Percentiles rank a stretch among this genome's conserved stretches.
These are phyloP conservation scores for Penicillium sp. DNA, from an alignment of 2,329 filamentous ascomycete genomes.

Conservation along the genomic window DNA sequence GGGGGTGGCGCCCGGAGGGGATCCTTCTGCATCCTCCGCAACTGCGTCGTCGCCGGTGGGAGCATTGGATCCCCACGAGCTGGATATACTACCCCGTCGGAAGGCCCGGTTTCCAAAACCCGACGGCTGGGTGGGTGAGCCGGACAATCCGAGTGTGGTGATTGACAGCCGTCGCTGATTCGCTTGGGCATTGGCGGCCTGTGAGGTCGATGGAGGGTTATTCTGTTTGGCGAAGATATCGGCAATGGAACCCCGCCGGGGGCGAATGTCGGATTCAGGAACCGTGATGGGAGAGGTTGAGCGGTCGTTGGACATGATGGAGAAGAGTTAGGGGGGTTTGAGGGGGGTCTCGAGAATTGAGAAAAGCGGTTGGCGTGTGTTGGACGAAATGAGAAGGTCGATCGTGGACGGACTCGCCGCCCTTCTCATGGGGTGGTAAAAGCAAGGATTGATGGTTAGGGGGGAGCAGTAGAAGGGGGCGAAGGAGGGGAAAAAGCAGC, in stretches of 20 bases:
- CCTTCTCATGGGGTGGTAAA: constrained; percentile 22
- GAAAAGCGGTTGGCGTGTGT: neutral
- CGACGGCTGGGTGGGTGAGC: constrained; percentile 56
- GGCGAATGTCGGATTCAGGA: constrained; percentile 30
- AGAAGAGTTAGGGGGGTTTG: no score
- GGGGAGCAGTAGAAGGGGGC: constrained; percentile 1
- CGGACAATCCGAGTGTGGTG: constrained; percentile 67
- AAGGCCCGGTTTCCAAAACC: constrained; percentile 48
- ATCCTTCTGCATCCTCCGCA: constrained; percentile 64
- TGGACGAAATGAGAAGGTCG: constrained; percentile 5
- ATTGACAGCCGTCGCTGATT: constrained; percentile 62
- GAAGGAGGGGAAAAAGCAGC: constrained; percentile 1
- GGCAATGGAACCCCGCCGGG: constrained; percentile 45
- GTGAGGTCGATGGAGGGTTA: constrained; percentile 21
- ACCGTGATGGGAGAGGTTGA: constrained; percentile 38
- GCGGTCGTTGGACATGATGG: constrained; percentile 42
- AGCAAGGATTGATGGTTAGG: no score
- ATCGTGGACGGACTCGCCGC: constrained; percentile 24
- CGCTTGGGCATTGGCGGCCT: constrained; percentile 46
- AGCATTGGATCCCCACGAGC: constrained; percentile 45
- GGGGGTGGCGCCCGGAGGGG: constrained; percentile 54
- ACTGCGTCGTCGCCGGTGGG: constrained; percentile 40
- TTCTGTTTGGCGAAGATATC: constrained; percentile 38
- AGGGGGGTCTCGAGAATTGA: neutral
- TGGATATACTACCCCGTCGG: constrained; percentile 64